Base-by-base conservation (phyloP, 257 asterid genomes). In the Fraxinus quadrangulata region DNA sequence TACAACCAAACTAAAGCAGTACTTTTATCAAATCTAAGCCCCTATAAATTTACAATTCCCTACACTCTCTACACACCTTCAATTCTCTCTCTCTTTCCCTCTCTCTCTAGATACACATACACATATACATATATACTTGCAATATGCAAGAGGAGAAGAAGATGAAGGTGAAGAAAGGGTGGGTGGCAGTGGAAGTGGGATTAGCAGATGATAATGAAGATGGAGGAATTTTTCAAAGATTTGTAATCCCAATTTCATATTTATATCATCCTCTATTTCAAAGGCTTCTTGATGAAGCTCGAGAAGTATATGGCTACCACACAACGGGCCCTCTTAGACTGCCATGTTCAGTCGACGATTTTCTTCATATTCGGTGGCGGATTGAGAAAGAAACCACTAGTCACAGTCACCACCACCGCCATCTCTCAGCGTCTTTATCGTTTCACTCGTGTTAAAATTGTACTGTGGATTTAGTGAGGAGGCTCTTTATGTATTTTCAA, bases 101-200 rank as follows among this genome's bases (percentile, higher is more conserved):
- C 71, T 47, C 26, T 8, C 71, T n/a, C 56, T 2, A 2, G 36
- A 33, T 33, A 45, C 12, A 3, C 54, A 14, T 0, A 33, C 36
- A 33, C 34, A 33, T 4, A 33, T 1, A 47, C 51, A 11, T 47
- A 1, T 47, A 47, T 47, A 4, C 2, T 36, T 40, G 39, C 66
- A 63, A 31, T 12, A 79, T 75, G 79, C 78, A 81, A 10, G 87
- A 79, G 49, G 78, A 80, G 4, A 71, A 78, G 83, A 83, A 79
- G 84, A 80, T 75, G 84, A 83, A 82, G 84, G 77, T 80, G 79
- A 88, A 88, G 88, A 88, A 85, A 74, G 91, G 91, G 26, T 80
- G 87, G 83, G 49, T 88, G 16, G 85, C 88, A 24, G 86, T 86
- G 75, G 83, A 78, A 30, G 88, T 86, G 1, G 90, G 90, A 9